These are phyloP conservation scores for Mycena polygramma DNA, from an alignment of 768 basidiomycete genomes.

Conservation along the genomic window DNA sequence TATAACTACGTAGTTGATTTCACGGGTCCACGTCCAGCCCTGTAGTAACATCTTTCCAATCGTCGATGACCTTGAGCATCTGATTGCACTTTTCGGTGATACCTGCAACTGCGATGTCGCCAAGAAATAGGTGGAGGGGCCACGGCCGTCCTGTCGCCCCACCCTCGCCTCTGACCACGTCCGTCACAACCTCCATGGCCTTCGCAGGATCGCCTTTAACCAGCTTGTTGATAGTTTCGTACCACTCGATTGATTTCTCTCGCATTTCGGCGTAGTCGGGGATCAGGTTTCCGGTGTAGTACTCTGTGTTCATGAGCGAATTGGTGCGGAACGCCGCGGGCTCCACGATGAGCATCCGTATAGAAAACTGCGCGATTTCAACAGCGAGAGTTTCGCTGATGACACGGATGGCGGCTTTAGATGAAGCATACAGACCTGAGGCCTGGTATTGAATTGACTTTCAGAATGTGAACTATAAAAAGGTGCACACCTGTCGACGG, in stretches of 20 bases:
- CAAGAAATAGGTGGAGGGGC: slow-evolving; percentile 44
- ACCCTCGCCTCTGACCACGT: slow-evolving; percentile 52
- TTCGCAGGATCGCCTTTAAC: slow-evolving; percentile 47
- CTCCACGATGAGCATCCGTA: slow-evolving; percentile 55
- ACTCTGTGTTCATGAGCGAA: slow-evolving; percentile 41
- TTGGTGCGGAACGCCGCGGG: slow-evolving; percentile 58
- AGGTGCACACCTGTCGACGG: slow-evolving; percentile 43
- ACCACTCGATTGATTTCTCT: slow-evolving; percentile 35
- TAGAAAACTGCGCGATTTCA: slow-evolving; percentile 54
- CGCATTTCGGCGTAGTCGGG: slow-evolving; percentile 50
- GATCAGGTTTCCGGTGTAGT: slow-evolving; percentile 46
- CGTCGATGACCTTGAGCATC: slow-evolving; percentile 43
- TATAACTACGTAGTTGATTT: background rate
- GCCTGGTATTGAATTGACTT: slow-evolving; percentile 22
- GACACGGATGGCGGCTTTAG: slow-evolving; percentile 56
- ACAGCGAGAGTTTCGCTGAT: slow-evolving; percentile 53
- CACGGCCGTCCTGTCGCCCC: slow-evolving; percentile 41
- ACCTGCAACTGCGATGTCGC: slow-evolving; percentile 42
- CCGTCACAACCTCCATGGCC: slow-evolving; percentile 47
- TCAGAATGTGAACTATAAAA: background rate
- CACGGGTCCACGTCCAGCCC: slow-evolving; percentile 20
- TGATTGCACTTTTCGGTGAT: slow-evolving; percentile 42
- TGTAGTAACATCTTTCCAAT: slow-evolving; percentile 46
- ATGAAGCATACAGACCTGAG: slow-evolving; percentile 49
- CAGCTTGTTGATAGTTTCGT: slow-evolving; percentile 23